Evolutionary conservation across 2,329 filamentous ascomycete species (phyloP).

Genomic region (Stemphylium vesicarium): DNA sequence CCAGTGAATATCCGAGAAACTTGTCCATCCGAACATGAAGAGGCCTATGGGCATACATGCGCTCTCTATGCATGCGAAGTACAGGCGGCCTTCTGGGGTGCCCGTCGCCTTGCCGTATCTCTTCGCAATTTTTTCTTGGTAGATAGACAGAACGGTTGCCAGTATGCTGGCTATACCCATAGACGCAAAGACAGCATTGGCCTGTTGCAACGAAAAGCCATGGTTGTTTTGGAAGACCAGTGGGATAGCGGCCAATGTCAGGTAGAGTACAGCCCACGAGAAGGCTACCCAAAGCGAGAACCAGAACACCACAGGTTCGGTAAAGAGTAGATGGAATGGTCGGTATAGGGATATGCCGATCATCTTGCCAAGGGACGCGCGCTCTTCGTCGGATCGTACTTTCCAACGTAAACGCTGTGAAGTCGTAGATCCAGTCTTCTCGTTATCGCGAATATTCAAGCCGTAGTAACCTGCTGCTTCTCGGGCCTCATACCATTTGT

Average conservation of each 20-base stretch:
- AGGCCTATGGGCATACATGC: slow-evolving; percentile 78
- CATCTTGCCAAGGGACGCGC: slow-evolving; percentile 70
- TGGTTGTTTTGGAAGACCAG: slow-evolving; percentile 75
- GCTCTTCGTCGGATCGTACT: slow-evolving; percentile 78
- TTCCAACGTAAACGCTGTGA: slow-evolving; percentile 75
- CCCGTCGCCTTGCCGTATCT: slow-evolving; percentile 49
- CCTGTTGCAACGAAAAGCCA: slow-evolving; percentile 69
- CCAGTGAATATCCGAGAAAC: slow-evolving; percentile 69
- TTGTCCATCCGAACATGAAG: slow-evolving; percentile 80
- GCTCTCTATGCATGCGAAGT: slow-evolving; percentile 80
- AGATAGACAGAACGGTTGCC: slow-evolving; percentile 72
- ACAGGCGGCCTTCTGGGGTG: slow-evolving; percentile 76
- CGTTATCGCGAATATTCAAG: slow-evolving; percentile 53
- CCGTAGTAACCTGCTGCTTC: slow-evolving; percentile 69
- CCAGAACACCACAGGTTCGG: slow-evolving; percentile 80
- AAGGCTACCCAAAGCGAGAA: slow-evolving; percentile 92
- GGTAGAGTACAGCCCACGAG: slow-evolving; percentile 86
- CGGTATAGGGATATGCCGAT: slow-evolving; percentile 76
- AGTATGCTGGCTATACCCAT: slow-evolving; percentile 72
- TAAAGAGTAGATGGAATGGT: slow-evolving; percentile 78
- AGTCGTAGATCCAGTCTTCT: slow-evolving; percentile 34
- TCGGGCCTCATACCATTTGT: slow-evolving; percentile 77
- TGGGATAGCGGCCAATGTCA: slow-evolving; percentile 81
- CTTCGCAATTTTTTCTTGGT: slow-evolving; percentile 71
- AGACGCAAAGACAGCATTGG: slow-evolving; percentile 74